Evolutionary conservation across 2,329 filamentous ascomycete species (phyloP).

Genomic region (Fusarium staphyleae): DNA sequence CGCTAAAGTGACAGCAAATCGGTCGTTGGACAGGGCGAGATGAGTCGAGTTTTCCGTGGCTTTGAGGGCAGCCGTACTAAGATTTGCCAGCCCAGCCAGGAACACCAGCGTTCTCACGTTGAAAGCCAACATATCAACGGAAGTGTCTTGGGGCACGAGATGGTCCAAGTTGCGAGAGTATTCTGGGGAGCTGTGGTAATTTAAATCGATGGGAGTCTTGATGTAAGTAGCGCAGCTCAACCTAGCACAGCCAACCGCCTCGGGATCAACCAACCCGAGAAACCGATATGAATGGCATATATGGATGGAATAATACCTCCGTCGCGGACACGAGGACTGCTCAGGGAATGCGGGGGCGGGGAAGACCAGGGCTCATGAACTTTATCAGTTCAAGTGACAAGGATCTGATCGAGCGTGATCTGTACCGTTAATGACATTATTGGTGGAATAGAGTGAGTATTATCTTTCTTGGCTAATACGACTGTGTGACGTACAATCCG

Average conservation of each 20-base stretch:
- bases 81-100: not conserved
- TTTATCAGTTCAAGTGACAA: too few relatives aligned
- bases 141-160: not conserved
- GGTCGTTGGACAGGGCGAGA: slow-evolving; percentile 27
- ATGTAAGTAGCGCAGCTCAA: not conserved
- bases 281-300: not conserved
- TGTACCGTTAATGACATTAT: too few relatives aligned
- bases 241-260: not conserved
- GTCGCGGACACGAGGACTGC: not conserved
- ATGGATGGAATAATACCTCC: not conserved
- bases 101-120: slow-evolving; percentile 2
- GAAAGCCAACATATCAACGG: not conserved
- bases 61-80: slow-evolving; percentile 6
- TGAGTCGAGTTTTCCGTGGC: slow-evolving; percentile 31
- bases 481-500: too few relatives aligned
- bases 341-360: too few relatives aligned
- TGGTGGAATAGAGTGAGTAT: too few relatives aligned
- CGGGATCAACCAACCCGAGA: not conserved
- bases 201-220: not conserved
- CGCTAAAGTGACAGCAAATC: slow-evolving; percentile 15
- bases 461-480: too few relatives aligned
- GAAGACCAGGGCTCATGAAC: not conserved
- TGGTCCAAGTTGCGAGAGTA: not conserved
- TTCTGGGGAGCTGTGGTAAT: not conserved
- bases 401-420: too few relatives aligned